Evolutionary conservation across 352 stramenopile species (phyloP), one percentile per base, ranked within the genome.

Genomic region (Peronospora belbahrii): DNA sequence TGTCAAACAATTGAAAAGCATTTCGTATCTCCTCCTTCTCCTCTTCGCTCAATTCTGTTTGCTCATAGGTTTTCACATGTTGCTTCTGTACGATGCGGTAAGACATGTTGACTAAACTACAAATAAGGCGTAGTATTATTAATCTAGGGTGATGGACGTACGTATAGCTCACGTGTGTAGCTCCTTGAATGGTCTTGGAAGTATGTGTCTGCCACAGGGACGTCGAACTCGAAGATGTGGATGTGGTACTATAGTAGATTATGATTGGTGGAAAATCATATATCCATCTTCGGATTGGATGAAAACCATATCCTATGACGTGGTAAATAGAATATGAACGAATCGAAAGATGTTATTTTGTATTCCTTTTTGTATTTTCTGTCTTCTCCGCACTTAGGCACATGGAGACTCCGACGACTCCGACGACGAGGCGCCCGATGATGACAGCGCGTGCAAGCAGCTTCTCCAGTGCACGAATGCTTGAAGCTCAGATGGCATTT

Each of bases 1-100:
- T 98, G 66, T 98, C 95, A 52, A 98, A 98, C 15, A 98, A 71
- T 59, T 98, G 91, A 65, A 98, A 98, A 10, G 94, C 92, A 67
- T 98, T 92, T 34, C 89, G 81, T 65, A 98, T 98, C 71, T 97
- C 92, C 62, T 97, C 87, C 35, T 96, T 88, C 65, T 97, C 88
- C 60, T 98, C 88, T 52, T 98, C 88, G 32, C 85, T 97, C 43
- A 97, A 69, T 0, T 69, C 74, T 22, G 74, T 74, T 0, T 73
- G 70, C 63, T 97, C 88, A 53, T 96, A 97, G 53, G 88, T 96
- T 68, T 96, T 96, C 23, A 73, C 71, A 50, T 88, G 94, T 49
- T 73, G 68, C 56, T 87, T 85, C 58, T 87, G 78, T n/a, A 73
- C 81, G 48, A 88, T 79, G 25, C 77, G 71, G 25, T 72, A 71